phyloP scores from a whole-genome alignment of 768 basidiomycete species.

The Candolleomyces eurysporus region DNA sequence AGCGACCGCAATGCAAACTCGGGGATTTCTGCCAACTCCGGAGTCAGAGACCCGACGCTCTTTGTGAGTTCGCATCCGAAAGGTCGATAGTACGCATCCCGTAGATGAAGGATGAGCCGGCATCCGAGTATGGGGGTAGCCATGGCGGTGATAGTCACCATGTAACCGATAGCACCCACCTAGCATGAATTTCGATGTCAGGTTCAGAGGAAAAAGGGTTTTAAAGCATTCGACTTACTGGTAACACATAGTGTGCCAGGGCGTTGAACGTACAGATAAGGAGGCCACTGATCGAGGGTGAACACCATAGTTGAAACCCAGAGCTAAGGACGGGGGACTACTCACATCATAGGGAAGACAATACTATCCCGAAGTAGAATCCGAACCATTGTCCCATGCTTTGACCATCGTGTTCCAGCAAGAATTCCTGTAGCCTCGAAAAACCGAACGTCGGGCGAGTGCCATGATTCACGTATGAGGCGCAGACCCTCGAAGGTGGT shows the following conservation, averaged over 20 bases:
- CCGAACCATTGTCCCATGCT: neutral
- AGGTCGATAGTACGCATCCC: neutral
- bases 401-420: neutral
- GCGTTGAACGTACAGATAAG: neutral
- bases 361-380: conserved; percentile 7
- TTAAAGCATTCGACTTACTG: neutral
- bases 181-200: too few relatives aligned
- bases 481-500: conserved; percentile 1
- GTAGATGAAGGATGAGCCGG: neutral
- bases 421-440: too few relatives aligned
- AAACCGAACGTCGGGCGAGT: neutral
- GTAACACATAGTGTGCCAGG: neutral
- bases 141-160: too few relatives aligned
- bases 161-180: too few relatives aligned
- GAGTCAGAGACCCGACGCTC: neutral
- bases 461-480: neutral
- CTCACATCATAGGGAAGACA: conserved; percentile 8
- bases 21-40: too few relatives aligned
- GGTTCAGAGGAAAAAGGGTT: neutral
- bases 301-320: neutral
- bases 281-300: neutral
- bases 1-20: too few relatives aligned
- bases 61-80: neutral
- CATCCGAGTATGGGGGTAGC: neutral
- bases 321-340: neutral